Evolutionary conservation across 1,284 basidiomycete genomes (phyloP), one percentile per base, ranked within the genome.

Genomic region (Leccinum fallax): DNA sequence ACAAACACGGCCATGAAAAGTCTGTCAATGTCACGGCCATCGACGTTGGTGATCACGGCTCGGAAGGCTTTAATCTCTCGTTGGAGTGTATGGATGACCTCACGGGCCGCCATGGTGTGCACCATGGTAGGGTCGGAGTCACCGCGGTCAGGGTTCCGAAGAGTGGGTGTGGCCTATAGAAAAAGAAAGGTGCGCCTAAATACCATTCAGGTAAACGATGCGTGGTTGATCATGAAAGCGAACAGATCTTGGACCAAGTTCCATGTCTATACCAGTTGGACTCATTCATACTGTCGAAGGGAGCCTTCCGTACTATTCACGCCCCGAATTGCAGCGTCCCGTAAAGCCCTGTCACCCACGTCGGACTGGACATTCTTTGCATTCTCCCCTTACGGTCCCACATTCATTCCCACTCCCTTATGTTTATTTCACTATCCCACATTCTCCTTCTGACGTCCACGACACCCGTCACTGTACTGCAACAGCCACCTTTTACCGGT

Each of bases 41-140:
- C 64, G 71, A 76, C 59, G 66, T 83, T n/a, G 71, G 84, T 52
- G 83, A 84, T 58, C 57, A 60, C 6, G 76, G 76, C 16, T 76
- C 5, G 38, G 60, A 67, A 1, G 70, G 69, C 0, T 79, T 82
- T 71, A 81, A 79, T 64, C 67, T 83, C 61, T 77, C 79, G 21
- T 11, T 43, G 38, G 56, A 68, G 38, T 61, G 59, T 13, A 61
- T 70, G 65, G 7, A 71, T 16, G 2, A 1, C 8, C 62, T 72
- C 8, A 70, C 72, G 2, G 9, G 30, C 3, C 48, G 40, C 28
- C 28, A 62, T 8, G 63, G 52, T 13, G 9, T 5, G 38, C 11
- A 7, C 10, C 43, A 62, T 9, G 61, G 71, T n/a, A 51, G 38
- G 13, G 46, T 62, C 7, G 2, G 5, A 2, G 51, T 74, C 24